phyloP scores from a whole-genome alignment of 2,329 filamentous ascomycete species.

The Paecilomyces dactylethromorphus region DNA sequence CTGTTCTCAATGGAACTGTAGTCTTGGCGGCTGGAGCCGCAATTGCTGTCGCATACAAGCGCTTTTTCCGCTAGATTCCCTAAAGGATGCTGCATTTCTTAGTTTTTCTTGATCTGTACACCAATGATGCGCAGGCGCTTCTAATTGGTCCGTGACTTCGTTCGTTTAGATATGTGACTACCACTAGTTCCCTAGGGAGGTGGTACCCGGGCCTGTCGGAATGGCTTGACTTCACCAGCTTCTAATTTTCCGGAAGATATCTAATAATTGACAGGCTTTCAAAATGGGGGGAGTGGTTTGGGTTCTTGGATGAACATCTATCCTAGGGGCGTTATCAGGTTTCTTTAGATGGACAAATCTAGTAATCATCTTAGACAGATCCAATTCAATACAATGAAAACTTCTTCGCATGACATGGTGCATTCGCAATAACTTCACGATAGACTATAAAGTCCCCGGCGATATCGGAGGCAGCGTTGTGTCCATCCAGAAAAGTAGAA shows the following conservation, averaged over 20 bases:
- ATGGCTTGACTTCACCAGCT: neutral
- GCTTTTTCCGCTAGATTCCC: slow-evolving; percentile 16
- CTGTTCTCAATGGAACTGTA: slow-evolving; percentile 43
- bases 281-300: neutral
- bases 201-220: neutral
- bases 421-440: no score
- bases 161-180: neutral
- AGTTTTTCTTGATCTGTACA: slow-evolving; percentile 3
- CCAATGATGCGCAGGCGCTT: slow-evolving; percentile 17
- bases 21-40: slow-evolving; percentile 40
- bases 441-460: no score
- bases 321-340: neutral
- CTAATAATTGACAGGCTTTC: neutral
- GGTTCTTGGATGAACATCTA: neutral
- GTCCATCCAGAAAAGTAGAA: no score
- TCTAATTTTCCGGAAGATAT: neutral
- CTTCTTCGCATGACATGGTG: no score
- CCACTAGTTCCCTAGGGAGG: no score
- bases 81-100: slow-evolving; percentile 5
- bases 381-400: neutral
- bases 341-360: neutral
- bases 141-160: neutral
- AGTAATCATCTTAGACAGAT: neutral
- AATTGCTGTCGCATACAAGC: slow-evolving; percentile 34
- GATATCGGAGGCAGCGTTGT: no score